Evolutionary conservation across 768 basidiomycete species (phyloP).

Genomic region (Astraeus odoratus): DNA sequence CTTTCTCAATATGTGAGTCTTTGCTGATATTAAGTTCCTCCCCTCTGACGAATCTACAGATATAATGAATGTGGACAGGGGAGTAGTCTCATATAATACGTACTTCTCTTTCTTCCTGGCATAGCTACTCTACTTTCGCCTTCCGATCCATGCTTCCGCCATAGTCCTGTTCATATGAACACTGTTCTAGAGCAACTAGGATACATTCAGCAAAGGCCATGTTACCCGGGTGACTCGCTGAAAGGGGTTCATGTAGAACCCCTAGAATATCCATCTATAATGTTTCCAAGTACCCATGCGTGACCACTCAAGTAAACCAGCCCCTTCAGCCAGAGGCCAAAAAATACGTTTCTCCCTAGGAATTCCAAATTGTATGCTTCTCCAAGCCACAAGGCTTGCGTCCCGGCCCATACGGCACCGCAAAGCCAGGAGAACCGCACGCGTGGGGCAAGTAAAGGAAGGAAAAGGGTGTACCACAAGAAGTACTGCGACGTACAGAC

Average conservation of each 20-base stretch:
- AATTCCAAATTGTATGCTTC: slow-evolving; percentile 92
- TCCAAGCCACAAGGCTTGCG: slow-evolving; percentile 85
- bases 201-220: slow-evolving; percentile 8
- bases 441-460: slow-evolving; percentile 74
- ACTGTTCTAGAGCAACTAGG: slow-evolving; percentile 15
- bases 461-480: slow-evolving; percentile 88
- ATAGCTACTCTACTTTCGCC: slow-evolving; percentile 11
- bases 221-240: background rate
- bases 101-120: slow-evolving; percentile 12
- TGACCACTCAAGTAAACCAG: slow-evolving; percentile 70
- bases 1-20: slow-evolving; percentile 87
- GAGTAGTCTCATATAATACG: slow-evolving; percentile 23
- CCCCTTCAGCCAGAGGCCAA: slow-evolving; percentile 72
- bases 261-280: slow-evolving; percentile 45
- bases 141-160: slow-evolving; percentile 3
- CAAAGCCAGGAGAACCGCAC: slow-evolving; percentile 47
- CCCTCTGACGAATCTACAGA: slow-evolving; percentile 14
- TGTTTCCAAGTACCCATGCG: slow-evolving; percentile 65
- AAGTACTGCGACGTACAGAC: slow-evolving; percentile 99
- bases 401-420: slow-evolving; percentile 59
- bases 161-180: slow-evolving; percentile 9
- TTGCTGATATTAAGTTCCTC: background rate
- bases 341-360: slow-evolving; percentile 65
- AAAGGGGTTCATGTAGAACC: background rate
- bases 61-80: slow-evolving; percentile 18